Percentiles rank a stretch among this genome's conserved stretches.
phyloP scores from a whole-genome alignment of 2,329 filamentous ascomycete species.

The Colletotrichum sp. region DNA sequence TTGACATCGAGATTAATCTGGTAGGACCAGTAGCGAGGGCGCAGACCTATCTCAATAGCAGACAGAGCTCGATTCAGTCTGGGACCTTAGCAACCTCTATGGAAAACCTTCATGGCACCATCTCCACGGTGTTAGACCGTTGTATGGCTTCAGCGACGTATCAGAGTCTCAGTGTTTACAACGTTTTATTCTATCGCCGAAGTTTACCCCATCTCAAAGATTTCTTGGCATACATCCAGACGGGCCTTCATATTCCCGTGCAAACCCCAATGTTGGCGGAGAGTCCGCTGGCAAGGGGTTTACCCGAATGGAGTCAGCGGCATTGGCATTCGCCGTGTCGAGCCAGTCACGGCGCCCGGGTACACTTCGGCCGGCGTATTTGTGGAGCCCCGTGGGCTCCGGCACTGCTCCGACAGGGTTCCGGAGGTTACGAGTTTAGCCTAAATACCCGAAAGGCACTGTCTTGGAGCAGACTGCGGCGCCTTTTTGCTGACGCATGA shows the following conservation, averaged over 20 bases:
- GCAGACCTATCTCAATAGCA: neutral
- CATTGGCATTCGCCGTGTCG: slow-evolving; percentile 2
- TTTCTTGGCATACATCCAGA: neutral
- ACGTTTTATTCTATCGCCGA: neutral
- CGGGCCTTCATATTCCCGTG: neutral
- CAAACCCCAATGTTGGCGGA: neutral
- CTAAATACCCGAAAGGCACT: slow-evolving; percentile 5
- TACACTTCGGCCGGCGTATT: slow-evolving; percentile 3
- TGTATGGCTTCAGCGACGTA: neutral
- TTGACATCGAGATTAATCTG: neutral
- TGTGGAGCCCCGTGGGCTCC: slow-evolving; percentile 11
- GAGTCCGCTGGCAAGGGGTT: neutral
- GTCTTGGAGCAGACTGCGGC: neutral
- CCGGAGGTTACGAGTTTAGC: slow-evolving; percentile 6
- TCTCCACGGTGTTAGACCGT: neutral
- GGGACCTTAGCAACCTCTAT: neutral
- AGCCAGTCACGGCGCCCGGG: slow-evolving; percentile 1
- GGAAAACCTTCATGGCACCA: neutral
- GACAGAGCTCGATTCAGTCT: neutral
- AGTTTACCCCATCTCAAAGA: neutral
- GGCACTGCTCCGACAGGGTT: slow-evolving; percentile 6
- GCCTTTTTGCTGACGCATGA: slow-evolving; percentile 2
- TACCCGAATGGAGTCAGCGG: neutral
- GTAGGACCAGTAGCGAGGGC: neutral
- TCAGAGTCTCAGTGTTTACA: neutral